Base-by-base conservation (phyloP, 164 flowering plant genomes). In the Warburgia ugandensis region DNA sequence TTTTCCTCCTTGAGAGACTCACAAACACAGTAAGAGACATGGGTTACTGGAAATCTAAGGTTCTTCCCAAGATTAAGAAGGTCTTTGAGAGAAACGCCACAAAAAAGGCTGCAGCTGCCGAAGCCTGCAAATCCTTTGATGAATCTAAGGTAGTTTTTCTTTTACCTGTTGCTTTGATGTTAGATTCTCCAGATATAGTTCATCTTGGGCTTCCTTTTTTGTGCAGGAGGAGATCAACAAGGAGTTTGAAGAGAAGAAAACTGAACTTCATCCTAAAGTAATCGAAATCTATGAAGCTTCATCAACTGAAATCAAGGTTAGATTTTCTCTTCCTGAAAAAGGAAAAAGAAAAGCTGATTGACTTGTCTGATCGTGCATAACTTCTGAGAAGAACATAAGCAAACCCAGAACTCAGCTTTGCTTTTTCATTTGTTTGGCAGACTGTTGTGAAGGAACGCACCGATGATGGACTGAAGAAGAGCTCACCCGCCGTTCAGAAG, bases 41-140 rank as follows among this genome's bases (percentile, higher is more conserved):
- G 91, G 83, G 77, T 65, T 83, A 78, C 68, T 88, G 92, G 97
- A 78, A 79, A 73, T 56, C 84, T 1, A 85, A 79, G 78, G 84
- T 88, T 60, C 70, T 88, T 19, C 97, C 97, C n/a, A 83, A 64
- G 71, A 60, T 89, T 55, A 84, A 83, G 81, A 83, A 85, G 75
- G 77, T 78, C 40, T 84, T 84, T 49, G 91, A 81, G 29, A 80
- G 69, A 46, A 65, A 68, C 32, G 52, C 54, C 28, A 21, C 67
- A 13, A 89, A 85, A 69, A 89, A 89, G 59, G 59, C 77, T 29
- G 88, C 81, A 46, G 96, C 81, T 42, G 70, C 82, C 52, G 97
- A 88, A 60, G 89, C 85, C 41, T 49, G 57, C 83, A 83, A 79
- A 63, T 63, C 82, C 57, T 85, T 88, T 53, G 85, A 83, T 49